Percentiles rank a stretch among this genome's conserved stretches.
Evolutionary conservation across 371 early-diverging fungal genomes (phyloP).

Genomic region (Nematocida major): DNA sequence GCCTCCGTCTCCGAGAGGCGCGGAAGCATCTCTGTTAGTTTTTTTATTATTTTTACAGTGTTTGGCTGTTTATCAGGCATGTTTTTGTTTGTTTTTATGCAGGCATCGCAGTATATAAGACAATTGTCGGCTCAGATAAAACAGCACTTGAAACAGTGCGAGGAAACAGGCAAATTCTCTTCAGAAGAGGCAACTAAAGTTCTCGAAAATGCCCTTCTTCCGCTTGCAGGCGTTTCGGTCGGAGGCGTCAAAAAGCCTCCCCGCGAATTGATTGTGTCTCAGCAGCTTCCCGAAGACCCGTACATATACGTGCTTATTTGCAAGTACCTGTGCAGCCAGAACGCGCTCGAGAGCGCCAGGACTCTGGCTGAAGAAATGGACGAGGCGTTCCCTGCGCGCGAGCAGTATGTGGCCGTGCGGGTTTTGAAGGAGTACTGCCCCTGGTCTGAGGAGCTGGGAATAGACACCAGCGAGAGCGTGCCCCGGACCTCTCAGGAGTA

Average conservation of each 20-base stretch:
- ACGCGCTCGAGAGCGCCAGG: constrained; percentile 14
- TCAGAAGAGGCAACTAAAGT: neutral
- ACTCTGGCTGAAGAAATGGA: constrained; percentile 23
- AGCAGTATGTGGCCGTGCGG: neutral
- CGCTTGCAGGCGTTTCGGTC: neutral
- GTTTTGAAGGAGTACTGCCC: constrained; percentile 12
- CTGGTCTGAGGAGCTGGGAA: constrained; percentile 28
- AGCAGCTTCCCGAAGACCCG: too few relatives aligned
- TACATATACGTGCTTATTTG: constrained; percentile 21
- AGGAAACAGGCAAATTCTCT: neutral
- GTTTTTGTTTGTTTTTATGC: constrained; percentile 46
- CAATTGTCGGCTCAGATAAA: constrained; percentile 14
- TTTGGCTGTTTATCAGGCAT: constrained; percentile 8
- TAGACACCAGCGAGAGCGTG: neutral
- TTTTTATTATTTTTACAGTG: constrained; percentile 26
- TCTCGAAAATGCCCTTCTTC: neutral
- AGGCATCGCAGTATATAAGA: constrained; percentile 20
- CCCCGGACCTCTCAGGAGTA: neutral
- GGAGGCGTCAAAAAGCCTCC: neutral
- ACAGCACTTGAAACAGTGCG: neutral
- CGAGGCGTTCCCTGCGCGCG: neutral
- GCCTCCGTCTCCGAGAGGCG: constrained; percentile 36
- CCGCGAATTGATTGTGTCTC: too few relatives aligned
- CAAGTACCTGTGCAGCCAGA: constrained; percentile 15
- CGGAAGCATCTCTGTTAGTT: constrained; percentile 8